Base-by-base conservation (phyloP, 2,329 filamentous ascomycete species). In the Corniculantispora saksenae region DNA sequence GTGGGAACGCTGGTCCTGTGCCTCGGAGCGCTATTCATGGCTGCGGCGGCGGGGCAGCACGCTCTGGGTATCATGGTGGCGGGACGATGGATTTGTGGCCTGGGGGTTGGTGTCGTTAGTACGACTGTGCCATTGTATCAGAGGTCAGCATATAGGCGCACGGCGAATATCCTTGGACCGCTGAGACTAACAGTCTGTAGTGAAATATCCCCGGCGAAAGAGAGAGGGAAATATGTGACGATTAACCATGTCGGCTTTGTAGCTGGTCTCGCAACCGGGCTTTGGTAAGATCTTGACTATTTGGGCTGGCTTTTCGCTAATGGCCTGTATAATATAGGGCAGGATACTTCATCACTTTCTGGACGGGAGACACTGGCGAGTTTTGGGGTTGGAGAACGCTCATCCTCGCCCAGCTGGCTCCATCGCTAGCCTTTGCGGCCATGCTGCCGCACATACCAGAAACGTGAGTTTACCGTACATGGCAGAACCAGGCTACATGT, bases 181-280 rank as follows among this genome's bases (percentile, higher is more conserved):
- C 2, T 9, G 29, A 32, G 29, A 29, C 27, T 56, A 25, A 62
- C 45, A 12, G 17, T 25, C 4, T 15, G 7, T 43, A 86, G 84
- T 69, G 85, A 87, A 71, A 79, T 87, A 23, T 78, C 84, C 0
- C 84, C 85, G 0, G 83, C 84, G 0, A 78, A 76, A 15, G 77
- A 85, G 64, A 78, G 85, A 9, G 85, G 86, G 3, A 80, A 79
- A 66, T 84, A 84, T 65, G 84, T 88, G 1, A 84, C 86, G 12
- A 79, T 87, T 73, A 87, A 87, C 69, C 85, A 88, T 61, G 79
- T 86, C 53, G 85, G 86, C 3, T 83, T 88, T 65, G 81, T 87
- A 27, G 78, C 79, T 2, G 85, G 85, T 3, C 72, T 87, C 8
- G 83, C 84, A 1, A 70, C 71, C 6, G 85, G 84, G 0, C 84